Evolutionary conservation across 2,329 filamentous ascomycete species (phyloP).

Genomic region (Colletotrichum chlorophyti): DNA sequence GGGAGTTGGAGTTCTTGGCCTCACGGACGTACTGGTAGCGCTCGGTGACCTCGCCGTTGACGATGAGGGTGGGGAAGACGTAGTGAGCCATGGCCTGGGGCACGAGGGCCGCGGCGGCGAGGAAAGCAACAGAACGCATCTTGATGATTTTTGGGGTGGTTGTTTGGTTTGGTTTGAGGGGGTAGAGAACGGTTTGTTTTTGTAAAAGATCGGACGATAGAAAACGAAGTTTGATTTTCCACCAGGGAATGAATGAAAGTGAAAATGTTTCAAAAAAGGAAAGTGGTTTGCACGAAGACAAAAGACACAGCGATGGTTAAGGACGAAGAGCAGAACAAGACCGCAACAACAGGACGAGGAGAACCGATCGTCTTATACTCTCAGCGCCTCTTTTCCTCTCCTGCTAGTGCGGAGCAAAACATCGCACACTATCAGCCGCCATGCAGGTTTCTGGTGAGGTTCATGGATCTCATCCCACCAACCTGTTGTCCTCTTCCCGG

Average conservation of each 20-base stretch:
- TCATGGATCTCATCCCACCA: neutral
- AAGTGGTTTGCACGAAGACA: slow-evolving; percentile 24
- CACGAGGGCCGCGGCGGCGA: slow-evolving; percentile 25
- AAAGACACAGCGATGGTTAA: slow-evolving; percentile 24
- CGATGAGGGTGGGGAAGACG: slow-evolving; percentile 31
- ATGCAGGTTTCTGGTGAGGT: neutral
- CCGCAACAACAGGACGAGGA: neutral
- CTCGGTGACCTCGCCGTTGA: slow-evolving; percentile 29
- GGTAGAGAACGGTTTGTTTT: slow-evolving; percentile 1
- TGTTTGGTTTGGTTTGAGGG: no score
- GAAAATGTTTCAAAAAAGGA: slow-evolving; percentile 18
- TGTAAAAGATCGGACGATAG: slow-evolving; percentile 20
- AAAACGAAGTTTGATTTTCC: slow-evolving; percentile 25
- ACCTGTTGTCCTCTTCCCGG: neutral
- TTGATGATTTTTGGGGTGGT: neutral
- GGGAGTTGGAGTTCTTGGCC: slow-evolving; percentile 41
- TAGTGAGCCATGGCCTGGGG: slow-evolving; percentile 29
- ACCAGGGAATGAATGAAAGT: slow-evolving; percentile 25
- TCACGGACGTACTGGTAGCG: slow-evolving; percentile 31
- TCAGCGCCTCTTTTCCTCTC: neutral
- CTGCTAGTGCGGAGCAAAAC: neutral
- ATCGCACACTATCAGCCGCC: neutral
- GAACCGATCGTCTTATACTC: slow-evolving; percentile 16
- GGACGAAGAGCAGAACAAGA: neutral
- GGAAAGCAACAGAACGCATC: slow-evolving; percentile 17